Percentiles rank a stretch among this genome's conserved stretches.
Conservation (phyloP, 129 eudicot genomes). For the Tagetes erecta region DNA sequence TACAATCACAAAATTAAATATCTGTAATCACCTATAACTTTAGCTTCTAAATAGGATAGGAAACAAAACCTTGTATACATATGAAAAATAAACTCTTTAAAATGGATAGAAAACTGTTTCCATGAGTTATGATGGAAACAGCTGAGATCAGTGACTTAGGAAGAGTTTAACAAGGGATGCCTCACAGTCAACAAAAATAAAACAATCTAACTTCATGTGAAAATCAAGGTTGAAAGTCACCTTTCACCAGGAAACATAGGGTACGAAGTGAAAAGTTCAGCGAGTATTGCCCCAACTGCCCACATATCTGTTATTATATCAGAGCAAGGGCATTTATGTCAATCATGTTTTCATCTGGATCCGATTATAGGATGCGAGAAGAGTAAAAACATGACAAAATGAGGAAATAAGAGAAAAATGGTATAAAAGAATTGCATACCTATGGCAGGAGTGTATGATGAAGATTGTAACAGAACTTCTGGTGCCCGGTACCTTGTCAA, state of each 20-base stretch:
- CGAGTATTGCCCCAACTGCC: constrained; percentile 96
- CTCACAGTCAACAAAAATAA: too few species aligned
- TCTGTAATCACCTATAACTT: constrained; percentile 10
- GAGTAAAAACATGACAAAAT: background rate
- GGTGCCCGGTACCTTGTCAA: constrained; percentile 94
- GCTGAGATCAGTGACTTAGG: background rate
- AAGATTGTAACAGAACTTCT: constrained; percentile 80
- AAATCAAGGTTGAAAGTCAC: constrained; percentile 30
- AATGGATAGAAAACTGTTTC: background rate
- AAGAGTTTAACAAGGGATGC: background rate
- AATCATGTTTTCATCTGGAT: constrained; percentile 5
- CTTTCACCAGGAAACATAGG: constrained; percentile 96
- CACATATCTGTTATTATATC: constrained; percentile 73
- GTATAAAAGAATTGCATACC: constrained; percentile 44
- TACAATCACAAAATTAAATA: constrained; percentile 26
- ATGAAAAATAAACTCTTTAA: background rate
- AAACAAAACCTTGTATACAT: background rate
- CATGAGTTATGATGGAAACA: constrained; percentile 1
- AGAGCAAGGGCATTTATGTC: background rate
- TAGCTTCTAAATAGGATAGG: background rate
- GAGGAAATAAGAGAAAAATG: background rate
- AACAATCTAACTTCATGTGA: background rate
- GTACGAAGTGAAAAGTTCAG: constrained; percentile 84
- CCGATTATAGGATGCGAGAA: too few species aligned
- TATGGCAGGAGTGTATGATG: constrained; percentile 80